Conservation (phyloP, 1,284 basidiomycete genomes). For the Cutaneotrichosporon sp. region DNA sequence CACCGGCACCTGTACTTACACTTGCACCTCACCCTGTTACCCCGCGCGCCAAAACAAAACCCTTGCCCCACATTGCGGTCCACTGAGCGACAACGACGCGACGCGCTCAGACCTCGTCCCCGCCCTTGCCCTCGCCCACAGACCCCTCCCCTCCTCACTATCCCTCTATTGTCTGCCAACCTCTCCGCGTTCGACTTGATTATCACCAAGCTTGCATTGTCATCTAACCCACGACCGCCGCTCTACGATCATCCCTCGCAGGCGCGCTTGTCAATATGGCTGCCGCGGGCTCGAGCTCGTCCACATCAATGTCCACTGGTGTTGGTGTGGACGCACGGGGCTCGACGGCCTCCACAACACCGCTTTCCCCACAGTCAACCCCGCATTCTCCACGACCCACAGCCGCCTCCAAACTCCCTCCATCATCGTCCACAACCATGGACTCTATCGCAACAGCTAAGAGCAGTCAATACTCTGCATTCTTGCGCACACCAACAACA, state of each 20-base stretch:
- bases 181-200: background rate
- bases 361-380: background rate
- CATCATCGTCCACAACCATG: background rate
- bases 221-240: background rate
- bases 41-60: background rate
- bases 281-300: constrained; percentile 4
- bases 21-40: background rate
- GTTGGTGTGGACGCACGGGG: constrained; percentile 2
- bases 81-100: background rate
- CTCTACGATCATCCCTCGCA: background rate
- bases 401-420: background rate
- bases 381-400: background rate
- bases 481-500: constrained; percentile 7
- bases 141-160: background rate
- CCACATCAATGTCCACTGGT: constrained; percentile 6
- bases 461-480: constrained; percentile 7
- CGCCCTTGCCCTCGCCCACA: background rate
- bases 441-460: background rate
- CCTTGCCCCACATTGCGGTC: background rate
- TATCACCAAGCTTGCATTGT: background rate
- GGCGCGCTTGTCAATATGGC: constrained; percentile 9
- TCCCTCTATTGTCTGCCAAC: background rate
- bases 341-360: background rate
- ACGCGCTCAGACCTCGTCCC: background rate
- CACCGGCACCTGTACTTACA: background rate